A percentile compares a stretch with the other conserved stretches of the same genome.
These are phyloP conservation scores for Pythium scleroteichum DNA, from an alignment of 352 stramenopile species.

Conservation along the genomic window DNA sequence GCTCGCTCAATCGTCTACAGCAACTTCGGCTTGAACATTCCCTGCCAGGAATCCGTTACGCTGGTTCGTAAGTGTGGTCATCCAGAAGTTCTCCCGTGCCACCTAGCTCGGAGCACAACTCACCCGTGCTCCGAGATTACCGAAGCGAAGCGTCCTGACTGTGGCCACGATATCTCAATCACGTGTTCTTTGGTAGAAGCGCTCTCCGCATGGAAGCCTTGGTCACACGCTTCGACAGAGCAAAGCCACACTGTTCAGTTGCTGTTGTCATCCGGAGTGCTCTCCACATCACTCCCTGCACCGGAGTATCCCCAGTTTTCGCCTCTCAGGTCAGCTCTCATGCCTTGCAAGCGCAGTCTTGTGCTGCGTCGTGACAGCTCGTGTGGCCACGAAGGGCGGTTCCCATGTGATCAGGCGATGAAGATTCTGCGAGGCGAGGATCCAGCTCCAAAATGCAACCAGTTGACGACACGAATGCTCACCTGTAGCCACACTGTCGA, in stretches of 20 bases:
- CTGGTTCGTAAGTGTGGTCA: constrained; percentile 48
- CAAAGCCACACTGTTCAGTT: constrained; percentile 30
- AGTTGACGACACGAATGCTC: constrained; percentile 30
- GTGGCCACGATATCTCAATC: constrained; percentile 47
- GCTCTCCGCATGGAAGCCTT: constrained; percentile 53
- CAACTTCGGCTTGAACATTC: constrained; percentile 45
- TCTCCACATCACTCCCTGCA: constrained; percentile 39
- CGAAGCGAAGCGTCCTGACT: constrained; percentile 33
- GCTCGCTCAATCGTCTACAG: constrained; percentile 27
- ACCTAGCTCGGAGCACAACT: constrained; percentile 38
- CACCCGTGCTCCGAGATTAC: constrained; percentile 39
- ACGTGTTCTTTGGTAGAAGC: constrained; percentile 35
- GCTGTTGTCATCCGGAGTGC: constrained; percentile 38
- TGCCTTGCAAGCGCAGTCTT: constrained; percentile 39
- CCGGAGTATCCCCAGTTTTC: constrained; percentile 25
- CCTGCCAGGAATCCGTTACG: constrained; percentile 38
- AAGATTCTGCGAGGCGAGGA: constrained; percentile 34
- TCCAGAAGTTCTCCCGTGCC: constrained; percentile 45
- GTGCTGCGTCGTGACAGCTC: constrained; percentile 38
- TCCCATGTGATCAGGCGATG: constrained; percentile 54
- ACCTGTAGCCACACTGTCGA: constrained; percentile 45
- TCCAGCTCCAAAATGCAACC: constrained; percentile 13
- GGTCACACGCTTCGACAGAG: constrained; percentile 21
- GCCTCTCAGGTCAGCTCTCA: constrained; percentile 28
- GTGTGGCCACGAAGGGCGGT: constrained; percentile 60